These are phyloP conservation scores for Taphrina sp. DNA, from an alignment of 1,139 yeast genomes.

Conservation along the genomic window DNA sequence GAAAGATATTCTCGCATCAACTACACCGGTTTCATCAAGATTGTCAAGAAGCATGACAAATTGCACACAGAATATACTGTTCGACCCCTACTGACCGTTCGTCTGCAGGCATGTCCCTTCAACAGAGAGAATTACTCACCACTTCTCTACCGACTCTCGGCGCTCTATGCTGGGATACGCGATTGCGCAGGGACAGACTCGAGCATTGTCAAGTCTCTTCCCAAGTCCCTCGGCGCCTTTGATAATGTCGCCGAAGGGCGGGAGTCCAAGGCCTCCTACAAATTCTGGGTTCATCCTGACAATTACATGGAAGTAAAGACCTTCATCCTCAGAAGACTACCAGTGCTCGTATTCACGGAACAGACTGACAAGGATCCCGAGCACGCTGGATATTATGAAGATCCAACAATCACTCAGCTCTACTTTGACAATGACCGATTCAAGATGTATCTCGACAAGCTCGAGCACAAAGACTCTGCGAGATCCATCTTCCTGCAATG, in stretches of 20 bases:
- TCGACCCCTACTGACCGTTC: constrained; percentile 79
- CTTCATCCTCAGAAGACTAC: constrained; percentile 84
- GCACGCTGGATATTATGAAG: constrained; percentile 48
- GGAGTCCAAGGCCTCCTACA: constrained; percentile 61
- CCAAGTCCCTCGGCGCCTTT: constrained; percentile 20
- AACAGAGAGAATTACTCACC: constrained; percentile 86
- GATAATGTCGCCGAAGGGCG: constrained; percentile 34
- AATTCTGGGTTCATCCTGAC: constrained; percentile 96
- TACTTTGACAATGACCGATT: constrained; percentile 84
- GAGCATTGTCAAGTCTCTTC: constrained; percentile 13
- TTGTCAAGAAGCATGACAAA: constrained; percentile 94
- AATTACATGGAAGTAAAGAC: constrained; percentile 96
- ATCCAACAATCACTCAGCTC: constrained; percentile 79
- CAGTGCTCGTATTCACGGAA: constrained; percentile 71
- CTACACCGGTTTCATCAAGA: constrained; percentile 90
- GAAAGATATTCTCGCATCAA: constrained; percentile 88
- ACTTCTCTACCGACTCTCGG: constrained; percentile 25
- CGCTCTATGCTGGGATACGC: constrained; percentile 28
- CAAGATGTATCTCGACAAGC: constrained; percentile 80
- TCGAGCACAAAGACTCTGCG: constrained; percentile 63
- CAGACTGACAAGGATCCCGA: constrained; percentile 46
- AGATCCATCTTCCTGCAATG: constrained; percentile 82
- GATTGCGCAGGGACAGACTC: constrained; percentile 13
- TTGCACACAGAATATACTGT: constrained; percentile 82
- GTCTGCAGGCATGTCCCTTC: constrained; percentile 83